Conservation (phyloP, 73 alveolate genomes). For the Blepharisma stoltei region DNA sequence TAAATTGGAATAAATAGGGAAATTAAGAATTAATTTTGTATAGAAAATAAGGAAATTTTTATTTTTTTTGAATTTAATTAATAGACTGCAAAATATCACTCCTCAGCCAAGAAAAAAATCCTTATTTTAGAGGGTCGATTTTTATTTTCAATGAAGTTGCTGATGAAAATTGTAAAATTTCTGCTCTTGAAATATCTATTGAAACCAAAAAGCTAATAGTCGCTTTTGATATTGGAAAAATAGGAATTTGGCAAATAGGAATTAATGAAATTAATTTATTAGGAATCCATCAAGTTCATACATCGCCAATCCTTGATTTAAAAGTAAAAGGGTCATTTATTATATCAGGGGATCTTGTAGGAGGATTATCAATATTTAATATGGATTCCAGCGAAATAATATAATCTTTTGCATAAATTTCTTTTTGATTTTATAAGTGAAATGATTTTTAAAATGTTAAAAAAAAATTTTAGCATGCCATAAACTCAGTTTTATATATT, state of each 20-base stretch:
- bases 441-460: too few species aligned
- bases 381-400: not conserved
- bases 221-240: slow-evolving; percentile 19
- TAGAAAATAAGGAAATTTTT: too few species aligned
- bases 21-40: too few species aligned
- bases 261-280: not conserved
- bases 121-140: not conserved
- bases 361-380: not conserved
- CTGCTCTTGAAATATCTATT: not conserved
- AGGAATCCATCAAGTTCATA: not conserved
- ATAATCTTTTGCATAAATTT: too few species aligned
- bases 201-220: not conserved
- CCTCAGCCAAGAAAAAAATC: not conserved
- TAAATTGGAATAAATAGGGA: too few species aligned
- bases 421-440: too few species aligned
- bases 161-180: slow-evolving; percentile 2
- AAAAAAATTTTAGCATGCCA: too few species aligned
- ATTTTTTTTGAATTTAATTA: too few species aligned
- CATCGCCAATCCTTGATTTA: not conserved
- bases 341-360: slow-evolving; percentile 10
- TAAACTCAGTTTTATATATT: too few species aligned
- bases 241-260: slow-evolving; percentile 19
- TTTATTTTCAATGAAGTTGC: not conserved
- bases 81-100: too few species aligned
- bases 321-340: not conserved